Evolutionary conservation across 2,329 filamentous ascomycete genomes (phyloP), one percentile per base, ranked within the genome.

Genomic region (Sclerotinia nivalis): DNA sequence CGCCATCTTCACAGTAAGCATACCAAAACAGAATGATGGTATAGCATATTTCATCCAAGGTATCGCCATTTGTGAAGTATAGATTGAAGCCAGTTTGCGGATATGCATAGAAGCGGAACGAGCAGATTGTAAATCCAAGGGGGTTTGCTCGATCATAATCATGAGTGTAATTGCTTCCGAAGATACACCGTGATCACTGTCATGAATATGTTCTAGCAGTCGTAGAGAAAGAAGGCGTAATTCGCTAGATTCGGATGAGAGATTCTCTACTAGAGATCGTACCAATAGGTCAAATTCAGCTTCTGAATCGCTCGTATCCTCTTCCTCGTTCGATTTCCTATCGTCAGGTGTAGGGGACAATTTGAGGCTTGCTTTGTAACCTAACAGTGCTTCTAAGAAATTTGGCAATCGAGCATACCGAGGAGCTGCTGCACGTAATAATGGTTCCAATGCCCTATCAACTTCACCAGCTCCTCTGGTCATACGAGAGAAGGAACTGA

Each of bases 61-160:
- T 50, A 87, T 84, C 2, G 86, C 81, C 8, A 85, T 81, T 77
- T 96, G 97, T 43, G 81, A 81, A 68, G 85, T 81, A 20, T 80
- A 80, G 28, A 84, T 78, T 22, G 85, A 81, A 2, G 85, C 90
- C 12, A 80, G 84, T 76, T 93, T 93, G 60, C 95, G 91, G 68
- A 97, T 86, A 72, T 95, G 89, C 87, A 97, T 96, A 2, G 92
- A 90, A 47, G 97, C 87, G 25, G 88, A 88, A 69, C 96, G 88
- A 65, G 89, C 87, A 64, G 91, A 93, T 69, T 94, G 88, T 5
- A 97, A 83, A 60, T 87, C 88, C n/a, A 97, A 81, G 0, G 92
- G 89, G 8, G 90, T 92, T 72, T 93, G 87, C 79, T 98, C 94
- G 22, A 94, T 88, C 72, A 93, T 86, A 22, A 94, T 84, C 81